Conservation (phyloP, 768 basidiomycete species). For the Strobilomyces confusus region DNA sequence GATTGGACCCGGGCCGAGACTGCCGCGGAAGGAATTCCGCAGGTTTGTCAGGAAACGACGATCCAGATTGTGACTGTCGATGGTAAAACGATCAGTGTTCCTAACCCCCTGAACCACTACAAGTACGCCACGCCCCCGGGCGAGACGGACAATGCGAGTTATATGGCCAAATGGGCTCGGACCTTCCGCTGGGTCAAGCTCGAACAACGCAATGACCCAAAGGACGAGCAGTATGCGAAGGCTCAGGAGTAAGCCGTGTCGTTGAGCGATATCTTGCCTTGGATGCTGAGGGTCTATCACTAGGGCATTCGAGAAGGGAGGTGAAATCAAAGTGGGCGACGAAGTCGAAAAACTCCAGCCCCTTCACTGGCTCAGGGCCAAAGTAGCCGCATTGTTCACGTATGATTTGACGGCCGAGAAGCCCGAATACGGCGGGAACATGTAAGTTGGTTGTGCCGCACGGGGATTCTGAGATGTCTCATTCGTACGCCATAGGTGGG, state of each 20-base stretch:
- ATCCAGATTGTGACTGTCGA: background rate
- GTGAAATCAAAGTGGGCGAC: background rate
- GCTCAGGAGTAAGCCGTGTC: constrained; percentile 7
- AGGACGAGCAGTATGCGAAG: constrained; percentile 8
- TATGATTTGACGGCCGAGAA: constrained; percentile 11
- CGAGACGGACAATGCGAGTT: background rate
- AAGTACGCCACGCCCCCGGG: constrained; percentile 4
- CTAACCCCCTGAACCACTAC: constrained; percentile 17
- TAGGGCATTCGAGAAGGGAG: constrained; percentile 6
- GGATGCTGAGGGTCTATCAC: background rate
- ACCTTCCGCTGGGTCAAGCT: constrained; percentile 16
- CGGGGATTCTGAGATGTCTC: background rate
- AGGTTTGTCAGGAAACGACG: background rate
- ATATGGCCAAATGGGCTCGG: constrained; percentile 7
- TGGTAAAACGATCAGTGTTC: background rate
- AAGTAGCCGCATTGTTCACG: constrained; percentile 12
- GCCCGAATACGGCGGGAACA: constrained; percentile 13
- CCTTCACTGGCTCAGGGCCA: constrained; percentile 15
- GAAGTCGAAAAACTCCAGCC: background rate
- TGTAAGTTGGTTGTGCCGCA: constrained; percentile 3
- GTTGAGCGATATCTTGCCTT: no score
- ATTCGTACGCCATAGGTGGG: constrained; percentile 9
- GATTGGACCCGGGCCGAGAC: constrained; percentile 13
- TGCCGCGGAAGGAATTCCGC: constrained; percentile 2
- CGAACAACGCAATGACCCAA: background rate